Evolutionary conservation across 352 stramenopile species (phyloP), one percentile per base, ranked within the genome.

Genomic region (Pythium rhizo-oryzae): DNA sequence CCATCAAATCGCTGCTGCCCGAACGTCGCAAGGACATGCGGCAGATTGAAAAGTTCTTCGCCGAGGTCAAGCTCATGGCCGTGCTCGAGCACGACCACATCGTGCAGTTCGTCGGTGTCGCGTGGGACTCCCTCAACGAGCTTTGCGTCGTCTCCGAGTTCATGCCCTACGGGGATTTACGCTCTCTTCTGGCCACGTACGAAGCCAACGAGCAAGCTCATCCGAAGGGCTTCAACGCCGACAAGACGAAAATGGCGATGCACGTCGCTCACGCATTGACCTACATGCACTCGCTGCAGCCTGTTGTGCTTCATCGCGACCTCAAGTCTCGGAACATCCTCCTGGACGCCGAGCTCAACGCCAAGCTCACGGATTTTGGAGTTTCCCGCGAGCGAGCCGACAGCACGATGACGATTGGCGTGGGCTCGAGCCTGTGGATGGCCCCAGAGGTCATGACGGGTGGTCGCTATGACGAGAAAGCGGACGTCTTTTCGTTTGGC

Each of bases 71-170:
- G 62, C 60, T 89, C 41, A 82, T 91, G 72, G 75, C 81, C 0
- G 72, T 70, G 39, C 62, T 93, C 19, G 76, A 87, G 18, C 85
- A 93, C 64, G 71, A 75, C 41, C 82, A 79, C 49, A 87, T 93
- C 43, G 81, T 93, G 9, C 66, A 56, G 21, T 91, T 93, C 41
- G 70, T 91, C 25, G 85, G 83, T 5, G 82, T 91, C 23, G 82
- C 81, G 19, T 93, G 84, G 82, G 76, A 77, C 33, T 67, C 71
- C 19, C 62, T 74, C 19, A 65, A 65, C 6, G 63, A 72, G 16
- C 53, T 78, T 6, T 73, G 68, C 28, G 59, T 68, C 0, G 65
- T 81, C 1, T 62, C 69, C 0, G 71, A 79, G 55, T 81, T 73
- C 39, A 70, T 81, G 54, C 19, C 44, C n/a, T 21, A 39, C 44